Base-by-base conservation (phyloP, 2,329 filamentous ascomycete species). In the Alternaria alternata region DNA sequence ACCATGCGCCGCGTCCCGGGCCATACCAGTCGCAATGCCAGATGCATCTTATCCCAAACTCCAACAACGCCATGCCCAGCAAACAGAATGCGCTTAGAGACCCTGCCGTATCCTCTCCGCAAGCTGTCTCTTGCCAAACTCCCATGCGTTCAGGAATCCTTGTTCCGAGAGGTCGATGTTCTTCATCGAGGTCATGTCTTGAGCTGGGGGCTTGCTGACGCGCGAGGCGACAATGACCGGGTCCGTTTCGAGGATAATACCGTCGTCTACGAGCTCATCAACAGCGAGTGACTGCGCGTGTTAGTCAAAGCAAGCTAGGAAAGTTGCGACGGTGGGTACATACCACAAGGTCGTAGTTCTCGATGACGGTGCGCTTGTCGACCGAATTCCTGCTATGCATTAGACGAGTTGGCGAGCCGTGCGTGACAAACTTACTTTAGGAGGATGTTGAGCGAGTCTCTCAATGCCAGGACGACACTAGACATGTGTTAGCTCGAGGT, bases 181-280 rank as follows among this genome's bases (percentile, higher is more conserved):
- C 84, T 95, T 93, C 79, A 97, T 88, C 76, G 93, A 93, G 8
- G 87, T 85, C 71, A 93, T 90, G 81, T 99, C 95, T 74, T 96
- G 91, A 42, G 90, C 89, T 9, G 95, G 95, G 41, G 95, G 94
- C 79, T 91, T 90, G 85, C 92, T 97, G 73, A 98, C 95, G 69
- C 95, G 86, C 77, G 93, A 93, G 49, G 94, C 91, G 68, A 99
- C 92, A 73, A 97, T 91, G 65, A 95, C 94, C 1, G 95, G 94
- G 78, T 99, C 95, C 0, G 94, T 98, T 83, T 99, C 95, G 63
- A 99, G 88, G 71, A 99, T 94, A 77, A 98, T 96, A 62, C 95
- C 95, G 58, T 79, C 78, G 67, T 80, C 78, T n/a, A 79, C 77
- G 41, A 80, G 69, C 81, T 99, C 95, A 80, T 99, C 95, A 66